phyloP scores from a whole-genome alignment of 2,329 filamentous ascomycete species.

The Fusarium sp. region DNA sequence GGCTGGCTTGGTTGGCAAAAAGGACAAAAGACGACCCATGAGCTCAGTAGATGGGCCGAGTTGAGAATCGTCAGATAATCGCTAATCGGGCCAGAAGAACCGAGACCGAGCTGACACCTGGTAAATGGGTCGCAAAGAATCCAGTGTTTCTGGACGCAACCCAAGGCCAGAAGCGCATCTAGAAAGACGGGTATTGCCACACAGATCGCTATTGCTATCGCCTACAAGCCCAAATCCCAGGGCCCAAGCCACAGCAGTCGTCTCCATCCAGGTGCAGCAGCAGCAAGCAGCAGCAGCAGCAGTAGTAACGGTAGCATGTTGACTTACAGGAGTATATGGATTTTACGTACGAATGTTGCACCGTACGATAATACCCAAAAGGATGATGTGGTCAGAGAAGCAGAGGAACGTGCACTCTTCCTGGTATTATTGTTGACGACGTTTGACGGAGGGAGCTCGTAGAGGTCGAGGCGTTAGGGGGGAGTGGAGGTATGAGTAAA shows the following conservation, averaged over 20 bases:
- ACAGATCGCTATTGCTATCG: conserved; percentile 22
- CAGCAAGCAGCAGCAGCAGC: conserved; percentile 18
- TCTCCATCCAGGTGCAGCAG: conserved; percentile 42
- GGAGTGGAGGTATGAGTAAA: conserved; percentile 18
- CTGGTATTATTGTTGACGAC: conserved; percentile 37
- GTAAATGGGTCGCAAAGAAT: conserved; percentile 16
- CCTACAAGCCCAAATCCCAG: conserved; percentile 11
- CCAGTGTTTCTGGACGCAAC: conserved; percentile 11
- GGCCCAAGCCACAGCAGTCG: conserved; percentile 35
- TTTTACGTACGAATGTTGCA: conserved; percentile 48
- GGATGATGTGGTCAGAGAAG: conserved; percentile 47
- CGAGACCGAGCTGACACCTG: conserved; percentile 22
- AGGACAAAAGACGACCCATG: conserved; percentile 33
- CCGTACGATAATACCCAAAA: conserved; percentile 50
- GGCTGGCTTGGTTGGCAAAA: conserved; percentile 30
- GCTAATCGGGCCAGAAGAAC: conserved; percentile 41
- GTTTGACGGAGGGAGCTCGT: conserved; percentile 37
- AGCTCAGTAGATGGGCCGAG: conserved; percentile 41
- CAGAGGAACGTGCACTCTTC: conserved; percentile 48
- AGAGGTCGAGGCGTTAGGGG: conserved; percentile 30
- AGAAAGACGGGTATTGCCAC: conserved; percentile 38
- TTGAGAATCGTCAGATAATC: conserved; percentile 41
- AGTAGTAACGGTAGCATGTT: conserved; percentile 20
- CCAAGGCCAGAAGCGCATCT: conserved; percentile 31
- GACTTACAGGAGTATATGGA: conserved; percentile 44